Evolutionary conservation across 129 eudicot species (phyloP), one percentile per base, ranked within the genome.

Genomic region (Centaurea solstitialis): DNA sequence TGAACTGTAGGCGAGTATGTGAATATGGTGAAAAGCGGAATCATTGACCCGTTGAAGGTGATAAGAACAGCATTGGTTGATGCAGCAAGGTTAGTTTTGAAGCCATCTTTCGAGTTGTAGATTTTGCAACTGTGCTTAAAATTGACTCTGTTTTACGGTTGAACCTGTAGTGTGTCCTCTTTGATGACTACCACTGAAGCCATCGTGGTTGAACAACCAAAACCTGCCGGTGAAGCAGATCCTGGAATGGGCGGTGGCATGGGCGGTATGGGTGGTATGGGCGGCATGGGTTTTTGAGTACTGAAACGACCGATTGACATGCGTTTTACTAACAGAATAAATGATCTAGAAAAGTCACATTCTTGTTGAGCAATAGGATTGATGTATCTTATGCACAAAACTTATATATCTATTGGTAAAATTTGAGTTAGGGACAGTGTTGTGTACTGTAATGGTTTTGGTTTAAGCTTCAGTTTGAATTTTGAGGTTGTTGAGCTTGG

Each of bases 121-220:
- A 22, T 17, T 33, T 33, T 61, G 45, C 59, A 37, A 53, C 4
- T 33, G 26, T 33, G 12, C 40, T 12, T 9, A 47, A 15, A 50
- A n/a, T 40, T 57, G 23, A 75, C 39, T 45, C n/a, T 23, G 11
- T 74, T 47, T 43, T 26, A 4, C 11, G n/a, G 39, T 39, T 9
- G 17, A 30, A 9, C 9, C 21, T 79, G 81, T 89, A 89, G 97
- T 66, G 97, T 92, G 8, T 86, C 97, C 6, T 87, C 97, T 18
- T 80, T 92, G 86, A 86, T 90, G 92, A 92, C 94, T 0, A 92
- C 97, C 2, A 92, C 94, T 0, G 97, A 92, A 79, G 94, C 94
- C 10, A 80, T 88, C 5, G 89, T 92, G 10, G 94, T 88, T 33
- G 97, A 92, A 22, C 91, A 76, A 26, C 91, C 94, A 0, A 90